Base-by-base conservation (phyloP, 164 flowering plant species). In the Cinnamomum micranthum region DNA sequence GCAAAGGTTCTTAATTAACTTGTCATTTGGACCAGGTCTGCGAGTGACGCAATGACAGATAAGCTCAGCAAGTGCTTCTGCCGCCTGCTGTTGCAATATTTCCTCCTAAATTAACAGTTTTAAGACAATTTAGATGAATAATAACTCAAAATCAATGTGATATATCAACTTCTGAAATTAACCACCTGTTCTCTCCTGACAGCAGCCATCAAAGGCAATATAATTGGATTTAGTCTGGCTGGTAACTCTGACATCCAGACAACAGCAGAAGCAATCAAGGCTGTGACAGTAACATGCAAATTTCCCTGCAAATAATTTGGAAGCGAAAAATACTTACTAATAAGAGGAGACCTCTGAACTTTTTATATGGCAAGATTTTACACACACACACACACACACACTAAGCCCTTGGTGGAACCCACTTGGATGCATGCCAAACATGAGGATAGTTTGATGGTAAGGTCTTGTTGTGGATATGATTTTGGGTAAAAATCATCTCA, bases 161-260 rank as follows among this genome's bases (percentile, higher is more conserved):
- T 7, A 14, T 14, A 11, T 3, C 31, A 24, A 65, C 14, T 65
- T n/a, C n/a, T 67, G 20, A 67, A 10, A 31, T 28, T 2, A 47
- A 17, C 15, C 78, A 92, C 98, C 98, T 96, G 99, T 74, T 96
- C 99, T 78, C 94, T 86, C 82, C 85, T 96, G 52, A 96, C 82
- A 31, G 99, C 92, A 78, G 99, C 97, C 99, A 96, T 96, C 78
- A 96, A 75, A 65, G 99, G 98, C 71, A 94, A 83, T 75, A 96
- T 96, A 33, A 96, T 82, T 15, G 99, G 98, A 85, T 92, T 96
- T 62, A 96, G 90, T 79, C 83, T 86, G 24, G 86, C 78, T 67
- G 99, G 99, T 52, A 96, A 88, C 73, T 93, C 93, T 71, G 97
- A 91, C 87, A 90, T 90, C 98, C 98, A 93, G 59, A 92, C 94